phyloP scores from a whole-genome alignment of 2,329 filamentous ascomycete species.

The Rutstroemia sydowiana region DNA sequence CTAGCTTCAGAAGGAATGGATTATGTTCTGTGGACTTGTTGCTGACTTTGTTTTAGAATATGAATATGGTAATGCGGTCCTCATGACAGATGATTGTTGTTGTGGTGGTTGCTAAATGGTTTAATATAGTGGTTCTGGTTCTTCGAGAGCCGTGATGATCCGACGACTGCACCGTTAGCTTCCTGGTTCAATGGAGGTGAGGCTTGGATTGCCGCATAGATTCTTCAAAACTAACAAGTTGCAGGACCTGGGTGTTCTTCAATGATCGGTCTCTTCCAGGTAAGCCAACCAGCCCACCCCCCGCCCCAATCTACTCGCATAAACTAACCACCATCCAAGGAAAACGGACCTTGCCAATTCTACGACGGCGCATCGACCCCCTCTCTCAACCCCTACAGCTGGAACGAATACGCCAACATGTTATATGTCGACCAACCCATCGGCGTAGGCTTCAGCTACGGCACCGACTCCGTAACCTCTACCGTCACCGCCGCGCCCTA shows the following conservation, averaged over 20 bases:
- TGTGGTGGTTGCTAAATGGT: neutral
- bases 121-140: conserved; percentile 38
- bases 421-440: conserved; percentile 36
- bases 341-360: conserved; percentile 37
- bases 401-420: conserved; percentile 35
- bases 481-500: conserved; percentile 40
- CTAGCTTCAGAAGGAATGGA: conserved; percentile 23
- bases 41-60: conserved; percentile 12
- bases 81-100: too few relatives aligned
- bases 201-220: neutral
- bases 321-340: too few relatives aligned
- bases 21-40: neutral
- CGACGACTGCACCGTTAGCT: conserved; percentile 37
- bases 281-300: conserved; percentile 19
- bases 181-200: conserved; percentile 39
- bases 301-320: conserved; percentile 1
- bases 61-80: conserved; percentile 12
- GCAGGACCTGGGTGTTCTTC: conserved; percentile 40
- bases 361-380: conserved; percentile 35
- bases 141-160: conserved; percentile 48
- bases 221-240: neutral
- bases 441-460: conserved; percentile 37
- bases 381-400: conserved; percentile 35
- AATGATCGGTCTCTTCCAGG: conserved; percentile 54
- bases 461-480: conserved; percentile 35